phyloP scores from a whole-genome alignment of 495 filamentous ascomycete species.

The Hyaloscypha bicolor region DNA sequence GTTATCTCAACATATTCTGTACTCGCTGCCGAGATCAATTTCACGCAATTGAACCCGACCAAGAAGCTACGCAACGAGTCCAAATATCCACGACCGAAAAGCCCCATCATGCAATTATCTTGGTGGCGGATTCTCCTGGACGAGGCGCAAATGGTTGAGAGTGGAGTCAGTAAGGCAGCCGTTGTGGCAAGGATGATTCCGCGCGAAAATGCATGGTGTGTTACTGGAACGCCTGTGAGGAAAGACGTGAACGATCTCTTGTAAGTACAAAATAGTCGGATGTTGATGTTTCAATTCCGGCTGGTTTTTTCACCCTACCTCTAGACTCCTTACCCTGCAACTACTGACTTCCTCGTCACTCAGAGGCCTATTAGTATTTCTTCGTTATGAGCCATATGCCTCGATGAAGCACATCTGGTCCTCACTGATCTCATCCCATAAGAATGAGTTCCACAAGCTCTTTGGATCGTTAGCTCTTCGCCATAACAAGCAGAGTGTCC shows the following conservation, averaged over 20 bases:
- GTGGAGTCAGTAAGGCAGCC: conserved; percentile 80
- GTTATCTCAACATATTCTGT: conserved; percentile 87
- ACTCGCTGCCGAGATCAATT: conserved; percentile 76
- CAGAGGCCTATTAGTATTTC: conserved; percentile 69
- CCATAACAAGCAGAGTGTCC: conserved; percentile 80
- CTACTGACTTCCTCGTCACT: background rate
- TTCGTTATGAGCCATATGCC: conserved; percentile 76
- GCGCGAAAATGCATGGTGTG: conserved; percentile 83
- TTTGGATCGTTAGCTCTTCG: conserved; percentile 73
- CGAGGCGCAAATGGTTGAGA: conserved; percentile 95
- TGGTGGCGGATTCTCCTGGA: conserved; percentile 94
- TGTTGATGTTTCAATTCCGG: background rate
- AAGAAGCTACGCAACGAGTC: conserved; percentile 67
- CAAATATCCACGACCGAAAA: conserved; percentile 66
- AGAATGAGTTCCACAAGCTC: conserved; percentile 61
- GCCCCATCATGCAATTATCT: conserved; percentile 73
- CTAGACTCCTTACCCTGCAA: too few relatives aligned
- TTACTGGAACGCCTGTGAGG: conserved; percentile 89
- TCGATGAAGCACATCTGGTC: conserved; percentile 65
- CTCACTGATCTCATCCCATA: conserved; percentile 58
- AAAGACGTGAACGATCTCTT: conserved; percentile 72
- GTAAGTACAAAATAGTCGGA: background rate
- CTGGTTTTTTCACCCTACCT: too few relatives aligned
- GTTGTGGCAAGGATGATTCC: conserved; percentile 79
- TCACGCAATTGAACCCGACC: conserved; percentile 62